Evolutionary conservation across 441 rosid genomes (phyloP), one percentile per base, ranked within the genome.

Genomic region (Populus tomentosa): DNA sequence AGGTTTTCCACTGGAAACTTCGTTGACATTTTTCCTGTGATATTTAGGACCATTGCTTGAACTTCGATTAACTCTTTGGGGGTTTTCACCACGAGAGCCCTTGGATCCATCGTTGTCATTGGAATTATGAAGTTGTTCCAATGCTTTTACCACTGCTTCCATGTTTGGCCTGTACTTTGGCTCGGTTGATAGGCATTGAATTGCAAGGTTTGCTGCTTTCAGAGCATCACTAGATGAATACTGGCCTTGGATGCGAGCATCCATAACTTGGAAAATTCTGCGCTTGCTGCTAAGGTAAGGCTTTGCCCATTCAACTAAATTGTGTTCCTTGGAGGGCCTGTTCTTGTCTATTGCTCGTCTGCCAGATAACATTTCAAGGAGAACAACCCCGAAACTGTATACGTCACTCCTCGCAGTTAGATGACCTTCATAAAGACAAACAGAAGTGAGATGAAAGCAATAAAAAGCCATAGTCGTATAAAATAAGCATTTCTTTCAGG

Each of bases 371-470:
- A 93, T 76, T 79, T 95, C 99, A 2, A 95, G 89, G 10, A 95
- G 88, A 64, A 95, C 96, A 9, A 95, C 99, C 79, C 99, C 99
- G 0, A 88, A 93, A 78, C 99, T 93, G 81, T 95, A 95, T 11
- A 93, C 86, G 7, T 95, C 98, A 16, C 98, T 95, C 81, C 77
- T 93, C 53, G 90, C 81, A 38, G 91, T 90, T 62, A 93, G 87
- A 73, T 87, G 98, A 62, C 99, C 98, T 83, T 38, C 70, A 72
- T 33, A 77, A 73, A 71, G 53, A 77, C 10, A 70, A 59, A 75
- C 61, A 40, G 24, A 68, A 50, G 7, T 70, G 18, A 65, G 50
- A 53, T 82, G 10, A 20, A 18, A 66, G 76, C 32, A 26, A 67
- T n/a, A 26, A 36, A 36, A 14, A 24, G 33, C 40, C 18, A 56